Evolutionary conservation across 2,329 filamentous ascomycete species (phyloP).

Genomic region (Ustilaginoidea virens): DNA sequence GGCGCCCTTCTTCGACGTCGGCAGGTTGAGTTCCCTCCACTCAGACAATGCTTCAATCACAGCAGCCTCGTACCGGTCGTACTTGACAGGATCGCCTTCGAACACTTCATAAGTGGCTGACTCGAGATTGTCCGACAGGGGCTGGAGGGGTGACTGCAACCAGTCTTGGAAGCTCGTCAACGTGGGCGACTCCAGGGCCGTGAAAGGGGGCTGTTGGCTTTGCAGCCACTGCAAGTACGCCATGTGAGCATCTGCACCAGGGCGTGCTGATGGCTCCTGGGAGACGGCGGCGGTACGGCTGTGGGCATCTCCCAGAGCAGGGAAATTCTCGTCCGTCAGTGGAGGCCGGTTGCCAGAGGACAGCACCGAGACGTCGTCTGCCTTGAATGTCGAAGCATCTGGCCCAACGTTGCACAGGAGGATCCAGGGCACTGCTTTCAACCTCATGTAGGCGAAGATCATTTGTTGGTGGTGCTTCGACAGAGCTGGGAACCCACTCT

Average conservation of each 20-base stretch:
- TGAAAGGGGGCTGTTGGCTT: conserved; percentile 54
- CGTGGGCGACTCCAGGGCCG: conserved; percentile 32
- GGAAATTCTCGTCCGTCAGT: conserved; percentile 40
- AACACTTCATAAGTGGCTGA: conserved; percentile 98
- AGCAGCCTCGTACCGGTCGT: conserved; percentile 84
- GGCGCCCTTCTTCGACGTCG: conserved; percentile 52
- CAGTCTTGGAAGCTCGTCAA: conserved; percentile 69
- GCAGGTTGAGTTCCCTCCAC: conserved; percentile 57
- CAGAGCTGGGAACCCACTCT: conserved; percentile 44
- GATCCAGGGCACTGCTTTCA: conserved; percentile 47
- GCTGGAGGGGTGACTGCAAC: conserved; percentile 86
- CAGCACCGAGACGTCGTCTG: conserved; percentile 9
- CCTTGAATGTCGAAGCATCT: conserved; percentile 17
- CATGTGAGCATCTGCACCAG: conserved; percentile 34
- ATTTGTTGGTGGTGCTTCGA: conserved; percentile 44
- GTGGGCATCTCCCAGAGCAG: conserved; percentile 54
- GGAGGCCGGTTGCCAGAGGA: conserved; percentile 14
- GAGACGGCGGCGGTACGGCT: conserved; percentile 8
- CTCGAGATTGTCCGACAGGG: conserved; percentile 89
- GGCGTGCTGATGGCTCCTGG: conserved; percentile 15
- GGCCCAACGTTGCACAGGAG: conserved; percentile 48
- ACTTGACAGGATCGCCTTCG: conserved; percentile 96
- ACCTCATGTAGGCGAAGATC: conserved; percentile 46
- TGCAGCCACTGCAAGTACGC: conserved; percentile 78
- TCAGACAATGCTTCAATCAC: conserved; percentile 68